Conservation (phyloP, 305 asterid genomes). For the Fraxinus ornus region DNA sequence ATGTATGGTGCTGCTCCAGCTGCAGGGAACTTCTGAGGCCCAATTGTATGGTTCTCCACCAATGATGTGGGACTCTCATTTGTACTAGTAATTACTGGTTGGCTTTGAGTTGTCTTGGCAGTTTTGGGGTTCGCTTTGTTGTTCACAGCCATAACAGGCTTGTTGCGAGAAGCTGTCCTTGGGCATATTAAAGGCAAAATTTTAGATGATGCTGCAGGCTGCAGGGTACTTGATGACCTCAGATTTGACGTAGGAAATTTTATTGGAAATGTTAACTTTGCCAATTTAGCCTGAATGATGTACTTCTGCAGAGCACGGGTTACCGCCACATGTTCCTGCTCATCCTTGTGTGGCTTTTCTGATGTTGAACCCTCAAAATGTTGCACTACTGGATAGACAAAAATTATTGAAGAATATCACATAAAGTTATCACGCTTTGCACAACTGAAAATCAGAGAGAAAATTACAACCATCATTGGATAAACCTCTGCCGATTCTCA, state of each 20-base stretch:
- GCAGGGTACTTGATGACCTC: constrained; percentile 31
- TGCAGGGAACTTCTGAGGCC: constrained; percentile 66
- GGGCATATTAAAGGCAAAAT: constrained; percentile 51
- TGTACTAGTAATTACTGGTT: constrained; percentile 23
- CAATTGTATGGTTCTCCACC: constrained; percentile 30
- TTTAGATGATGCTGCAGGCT: constrained; percentile 37
- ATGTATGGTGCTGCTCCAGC: constrained; percentile 93
- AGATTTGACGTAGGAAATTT: constrained; percentile 29
- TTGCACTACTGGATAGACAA: constrained; percentile 28
- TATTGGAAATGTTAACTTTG: constrained; percentile 24
- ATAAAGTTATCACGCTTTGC: not conserved
- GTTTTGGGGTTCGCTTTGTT: constrained; percentile 20
- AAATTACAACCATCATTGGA: not conserved
- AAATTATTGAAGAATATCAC: not conserved
- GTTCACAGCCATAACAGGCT: constrained; percentile 26
- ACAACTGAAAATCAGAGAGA: not conserved
- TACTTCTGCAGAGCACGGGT: constrained; percentile 36
- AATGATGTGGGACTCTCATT: constrained; percentile 26
- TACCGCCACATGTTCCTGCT: constrained; percentile 36
- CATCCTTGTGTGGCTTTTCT: constrained; percentile 27
- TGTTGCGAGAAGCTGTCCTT: constrained; percentile 32
- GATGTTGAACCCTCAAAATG: constrained; percentile 24
- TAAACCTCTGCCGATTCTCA: not conserved
- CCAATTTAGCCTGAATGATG: constrained; percentile 24
- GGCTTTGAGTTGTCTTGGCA: constrained; percentile 33